Evolutionary conservation across 192 early-diverging fungal species (phyloP), one percentile per base, ranked within the genome.

Genomic region (Obelidium mucronatum): DNA sequence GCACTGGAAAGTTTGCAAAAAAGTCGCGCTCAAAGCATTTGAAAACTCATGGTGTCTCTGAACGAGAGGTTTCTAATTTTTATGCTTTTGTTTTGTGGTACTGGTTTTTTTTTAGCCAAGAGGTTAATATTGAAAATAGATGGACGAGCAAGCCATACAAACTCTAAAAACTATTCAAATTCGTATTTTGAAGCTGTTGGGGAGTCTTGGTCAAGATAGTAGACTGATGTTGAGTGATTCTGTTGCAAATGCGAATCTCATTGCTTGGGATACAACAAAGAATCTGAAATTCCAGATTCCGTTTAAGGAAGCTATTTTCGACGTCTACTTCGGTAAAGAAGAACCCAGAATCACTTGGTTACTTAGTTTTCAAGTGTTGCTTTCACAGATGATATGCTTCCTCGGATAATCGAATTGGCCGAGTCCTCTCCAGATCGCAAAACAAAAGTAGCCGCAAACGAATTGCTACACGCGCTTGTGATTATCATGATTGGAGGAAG

Each of bases 401-500:
- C 93, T 24, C 77, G 92, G 17, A 87, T 94, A n/a, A 81, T 90
- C 44, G 88, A 92, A 30, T 75, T 94, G n/a, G 90, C 93, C 0
- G 92, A 94, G 73, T 83, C 80, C 62, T 92, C 93, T 6, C 83
- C 91, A 1, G 90, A 93, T 53, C 77, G 93, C 17, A 86, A 93
- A 76, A 87, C 89, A n/a, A 94, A 94, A 78, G 82, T 92, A 0
- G 90, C 90, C 19, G 90, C 90, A 6, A 87, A 91, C 48, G 93
- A 94, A 72, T 74, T 94, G 0, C 73, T 94, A 8, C 93, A 94
- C 66, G 87, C 91, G 15, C 56, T 91, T 4, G 78, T 91, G 6
- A 77, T 94, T n/a, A 33, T 92, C 8, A 94, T 94, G 92, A 83
- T 94, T 40, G 93, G 93, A 1, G 85, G 84, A 35, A 89, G 81